Evolutionary conservation across 2,329 filamentous ascomycete species (phyloP).

Genomic region (Botrytis fabae): DNA sequence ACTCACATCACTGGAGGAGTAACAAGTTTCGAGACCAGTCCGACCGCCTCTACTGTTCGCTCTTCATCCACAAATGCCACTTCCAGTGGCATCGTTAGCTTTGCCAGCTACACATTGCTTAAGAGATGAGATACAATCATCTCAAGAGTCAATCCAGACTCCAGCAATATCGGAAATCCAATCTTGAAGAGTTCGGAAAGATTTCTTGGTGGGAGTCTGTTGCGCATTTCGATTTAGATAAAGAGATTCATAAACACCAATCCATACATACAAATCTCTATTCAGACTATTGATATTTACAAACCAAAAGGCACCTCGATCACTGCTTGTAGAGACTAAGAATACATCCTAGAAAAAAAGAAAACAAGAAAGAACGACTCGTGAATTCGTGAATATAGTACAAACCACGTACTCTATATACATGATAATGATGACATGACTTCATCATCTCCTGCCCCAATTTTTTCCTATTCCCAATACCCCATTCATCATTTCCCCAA

Average conservation of each 20-base stretch:
- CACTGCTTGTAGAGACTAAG: background rate
- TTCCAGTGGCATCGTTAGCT: constrained; percentile 17
- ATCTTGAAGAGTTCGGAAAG: background rate
- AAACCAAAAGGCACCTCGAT: background rate
- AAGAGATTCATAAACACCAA: background rate
- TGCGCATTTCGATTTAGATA: background rate
- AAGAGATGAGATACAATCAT: background rate
- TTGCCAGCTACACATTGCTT: background rate
- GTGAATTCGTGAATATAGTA: constrained; percentile 2
- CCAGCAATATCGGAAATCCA: too few relatives aligned
- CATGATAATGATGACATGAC: background rate
- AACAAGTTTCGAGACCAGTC: constrained; percentile 4
- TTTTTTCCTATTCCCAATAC: background rate
- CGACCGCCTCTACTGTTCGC: constrained; percentile 39
- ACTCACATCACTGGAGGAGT: background rate
- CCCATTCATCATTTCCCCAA: background rate
- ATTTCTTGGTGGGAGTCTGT: background rate
- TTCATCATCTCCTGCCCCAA: background rate
- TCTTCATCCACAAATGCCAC: constrained; percentile 39
- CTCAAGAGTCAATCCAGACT: background rate
- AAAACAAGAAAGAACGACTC: background rate
- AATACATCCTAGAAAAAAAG: background rate
- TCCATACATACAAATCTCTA: background rate
- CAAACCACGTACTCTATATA: background rate
- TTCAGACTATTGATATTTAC: background rate